Evolutionary conservation across 1,139 yeast species (phyloP).

Genomic region (Taphrina confusa): DNA sequence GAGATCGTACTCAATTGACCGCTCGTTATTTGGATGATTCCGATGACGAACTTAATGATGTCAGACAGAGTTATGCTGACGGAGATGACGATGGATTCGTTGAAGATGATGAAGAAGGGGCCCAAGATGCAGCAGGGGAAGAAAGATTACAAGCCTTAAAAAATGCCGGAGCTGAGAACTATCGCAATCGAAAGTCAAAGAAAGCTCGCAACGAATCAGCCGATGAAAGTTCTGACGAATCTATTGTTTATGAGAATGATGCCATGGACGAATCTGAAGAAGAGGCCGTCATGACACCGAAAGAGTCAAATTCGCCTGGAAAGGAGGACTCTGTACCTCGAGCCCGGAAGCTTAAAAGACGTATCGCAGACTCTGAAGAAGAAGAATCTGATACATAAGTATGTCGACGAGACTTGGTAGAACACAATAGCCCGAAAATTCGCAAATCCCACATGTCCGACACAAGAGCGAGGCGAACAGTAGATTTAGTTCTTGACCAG

Average conservation of each 20-base stretch:
- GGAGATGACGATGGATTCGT: constrained; percentile 51
- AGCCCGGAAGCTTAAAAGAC: constrained; percentile 4
- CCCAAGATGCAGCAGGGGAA: constrained; percentile 53
- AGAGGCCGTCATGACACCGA: constrained; percentile 26
- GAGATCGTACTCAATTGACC: constrained; percentile 42
- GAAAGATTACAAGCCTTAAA: constrained; percentile 63
- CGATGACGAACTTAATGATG: constrained; percentile 53
- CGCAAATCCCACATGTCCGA: too few relatives aligned
- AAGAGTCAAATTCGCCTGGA: neutral
- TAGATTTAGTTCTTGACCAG: too few relatives aligned
- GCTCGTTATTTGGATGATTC: constrained; percentile 46
- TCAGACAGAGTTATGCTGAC: constrained; percentile 58
- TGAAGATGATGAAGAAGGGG: constrained; percentile 40
- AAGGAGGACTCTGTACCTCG: neutral
- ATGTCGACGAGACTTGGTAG: too few relatives aligned
- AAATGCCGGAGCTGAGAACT: constrained; percentile 57
- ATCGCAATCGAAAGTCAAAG: constrained; percentile 44
- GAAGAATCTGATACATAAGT: too few relatives aligned
- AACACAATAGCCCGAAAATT: too few relatives aligned
- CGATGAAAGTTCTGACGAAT: constrained; percentile 41
- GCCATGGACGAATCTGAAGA: constrained; percentile 43
- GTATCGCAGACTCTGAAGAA: constrained; percentile 15
- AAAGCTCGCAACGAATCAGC: constrained; percentile 39
- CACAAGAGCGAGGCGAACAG: too few relatives aligned
- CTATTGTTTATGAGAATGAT: constrained; percentile 42